Conservation (phyloP, 345 rosid species). For the Draba incana region DNA sequence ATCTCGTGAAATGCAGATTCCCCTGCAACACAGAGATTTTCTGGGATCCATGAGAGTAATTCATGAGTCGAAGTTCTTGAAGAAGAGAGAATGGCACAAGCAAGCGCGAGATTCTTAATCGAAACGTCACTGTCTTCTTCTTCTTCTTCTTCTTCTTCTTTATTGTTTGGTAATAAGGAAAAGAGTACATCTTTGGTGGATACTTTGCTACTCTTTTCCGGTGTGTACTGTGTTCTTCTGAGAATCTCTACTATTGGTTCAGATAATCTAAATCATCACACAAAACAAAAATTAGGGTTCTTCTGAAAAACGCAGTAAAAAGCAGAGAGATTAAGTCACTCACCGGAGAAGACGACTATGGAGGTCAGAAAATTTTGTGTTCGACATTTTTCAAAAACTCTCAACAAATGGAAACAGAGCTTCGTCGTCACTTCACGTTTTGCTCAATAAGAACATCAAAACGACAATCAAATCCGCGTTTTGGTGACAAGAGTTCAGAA, state of each 20-base stretch:
- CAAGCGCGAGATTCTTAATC: constrained; percentile 59
- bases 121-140: constrained; percentile 38
- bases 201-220: constrained; percentile 49
- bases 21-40: constrained; percentile 40
- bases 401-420: constrained; percentile 2
- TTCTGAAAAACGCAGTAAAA: not conserved
- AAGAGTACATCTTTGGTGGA: constrained; percentile 55
- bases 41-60: constrained; percentile 74
- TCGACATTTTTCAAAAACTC: constrained; percentile 41
- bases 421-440: not conserved
- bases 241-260: constrained; percentile 49
- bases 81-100: constrained; percentile 66
- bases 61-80: constrained; percentile 59
- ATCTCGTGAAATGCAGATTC: constrained; percentile 48
- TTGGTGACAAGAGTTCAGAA: not conserved
- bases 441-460: constrained; percentile 2
- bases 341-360: constrained; percentile 56
- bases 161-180: constrained; percentile 52
- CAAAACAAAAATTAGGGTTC: constrained; percentile 27
- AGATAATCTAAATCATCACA: constrained; percentile 50
- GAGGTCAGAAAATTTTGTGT: constrained; percentile 41
- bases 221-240: constrained; percentile 46
- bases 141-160: no score
- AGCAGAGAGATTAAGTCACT: constrained; percentile 26
- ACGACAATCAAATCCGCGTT: constrained; percentile 2